Conservation (phyloP, 108 stramenopile species). For the Discostella pseudostelligera region DNA sequence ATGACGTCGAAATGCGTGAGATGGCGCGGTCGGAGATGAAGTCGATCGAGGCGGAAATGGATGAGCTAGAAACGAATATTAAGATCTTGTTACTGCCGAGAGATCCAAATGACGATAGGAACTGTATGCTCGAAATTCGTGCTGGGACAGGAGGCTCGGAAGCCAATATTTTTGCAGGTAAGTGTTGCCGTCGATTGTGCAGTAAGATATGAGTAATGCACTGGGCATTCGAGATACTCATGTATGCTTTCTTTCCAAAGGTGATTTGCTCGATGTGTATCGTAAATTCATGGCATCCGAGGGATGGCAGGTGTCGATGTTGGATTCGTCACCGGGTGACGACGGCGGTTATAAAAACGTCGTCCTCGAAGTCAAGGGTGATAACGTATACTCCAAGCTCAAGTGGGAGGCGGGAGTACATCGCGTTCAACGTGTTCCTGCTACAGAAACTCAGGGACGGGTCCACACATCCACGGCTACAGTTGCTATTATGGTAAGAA, state of each 20-base stretch:
- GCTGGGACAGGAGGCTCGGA: conserved; percentile 98
- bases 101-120: conserved; percentile 90
- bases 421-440: conserved; percentile 97
- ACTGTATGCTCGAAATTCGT: conserved; percentile 94
- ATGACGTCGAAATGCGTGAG: conserved; percentile 84
- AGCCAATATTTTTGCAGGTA: conserved; percentile 91
- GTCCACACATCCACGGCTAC: conserved; percentile 96
- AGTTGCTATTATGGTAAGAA: conserved; percentile 83
- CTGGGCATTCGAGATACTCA: background rate
- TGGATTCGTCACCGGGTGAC: conserved; percentile 78
- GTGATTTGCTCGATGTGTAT: conserved; percentile 91
- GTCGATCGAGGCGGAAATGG: conserved; percentile 66
- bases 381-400: conserved; percentile 82
- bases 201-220: background rate
- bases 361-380: conserved; percentile 82
- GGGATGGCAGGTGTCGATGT: conserved; percentile 82
- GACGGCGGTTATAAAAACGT: conserved; percentile 93
- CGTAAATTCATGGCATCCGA: conserved; percentile 69
- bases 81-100: conserved; percentile 76
- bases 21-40: conserved; percentile 84
- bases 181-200: conserved; percentile 2
- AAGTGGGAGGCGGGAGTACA: conserved; percentile 98
- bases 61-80: conserved; percentile 62
- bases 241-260: background rate
- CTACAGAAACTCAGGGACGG: conserved; percentile 88